Evolutionary conservation across 257 asterid species (phyloP).

Genomic region (Schizonepeta tenuifolia): DNA sequence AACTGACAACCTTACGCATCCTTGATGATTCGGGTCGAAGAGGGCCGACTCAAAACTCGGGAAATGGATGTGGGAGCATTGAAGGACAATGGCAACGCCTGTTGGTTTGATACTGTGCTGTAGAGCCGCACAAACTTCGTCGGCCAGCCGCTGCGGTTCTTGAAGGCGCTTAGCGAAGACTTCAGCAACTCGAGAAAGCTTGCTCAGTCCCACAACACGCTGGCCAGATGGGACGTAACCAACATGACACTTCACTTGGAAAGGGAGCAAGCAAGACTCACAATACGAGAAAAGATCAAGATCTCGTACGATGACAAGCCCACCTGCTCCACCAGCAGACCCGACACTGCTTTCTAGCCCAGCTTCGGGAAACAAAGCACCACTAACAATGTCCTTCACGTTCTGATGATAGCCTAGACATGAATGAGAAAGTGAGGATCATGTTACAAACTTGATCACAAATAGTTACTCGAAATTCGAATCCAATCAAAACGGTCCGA

Average conservation of each 20-base stretch:
- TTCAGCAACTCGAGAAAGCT: constrained; percentile 90
- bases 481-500: not conserved
- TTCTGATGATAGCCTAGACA: constrained; percentile 75
- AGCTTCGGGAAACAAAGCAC: constrained; percentile 90
- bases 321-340: constrained; percentile 91
- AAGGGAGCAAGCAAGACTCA: constrained; percentile 94
- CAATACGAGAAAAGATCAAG: constrained; percentile 91
- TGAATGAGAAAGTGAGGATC: not conserved
- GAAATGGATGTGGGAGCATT: constrained; percentile 73
- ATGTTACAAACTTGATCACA: constrained; percentile 15
- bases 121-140: constrained; percentile 71
- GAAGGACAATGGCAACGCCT: constrained; percentile 87
- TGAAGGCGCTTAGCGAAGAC: constrained; percentile 88
- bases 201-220: constrained; percentile 88
- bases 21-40: constrained; percentile 55
- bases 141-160: constrained; percentile 82
- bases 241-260: constrained; percentile 88
- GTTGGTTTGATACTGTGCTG: constrained; percentile 77
- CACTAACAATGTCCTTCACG: constrained; percentile 73
- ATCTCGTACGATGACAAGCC: constrained; percentile 93
- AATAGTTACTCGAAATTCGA: not conserved
- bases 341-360: constrained; percentile 78
- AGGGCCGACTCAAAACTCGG: constrained; percentile 57
- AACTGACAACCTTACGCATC: constrained; percentile 55
- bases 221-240: constrained; percentile 89